Evolutionary conservation across 768 basidiomycete species (phyloP), one percentile per base, ranked within the genome.

Genomic region (Leccinellum luteum): DNA sequence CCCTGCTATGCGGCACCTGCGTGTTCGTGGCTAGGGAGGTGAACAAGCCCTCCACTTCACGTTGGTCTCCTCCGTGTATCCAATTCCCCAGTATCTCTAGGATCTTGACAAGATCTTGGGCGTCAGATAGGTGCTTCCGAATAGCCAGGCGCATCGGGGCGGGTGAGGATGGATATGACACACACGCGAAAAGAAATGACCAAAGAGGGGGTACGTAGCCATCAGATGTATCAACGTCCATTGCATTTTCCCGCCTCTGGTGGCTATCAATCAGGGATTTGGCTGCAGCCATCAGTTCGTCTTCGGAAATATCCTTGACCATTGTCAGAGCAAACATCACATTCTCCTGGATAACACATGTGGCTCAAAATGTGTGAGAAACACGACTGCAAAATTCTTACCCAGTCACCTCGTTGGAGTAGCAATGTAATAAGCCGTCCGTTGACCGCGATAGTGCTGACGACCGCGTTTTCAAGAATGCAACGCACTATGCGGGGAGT

Each of bases 331-430:
- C 79, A 13, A 83, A 62, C 57, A 79, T 66, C 44, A 89, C 75
- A 34, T 69, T 74, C 62, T 72, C 73, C 71, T 72, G 54, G 31
- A 35, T 21, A 9, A 48, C 25, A 7, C 41, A 14, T 55, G 23
- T 59, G 53, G 28, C 35, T 43, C 14, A 14, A 50, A 3, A 27
- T 34, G 14, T 23, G 21, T 15, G 1, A 31, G 28, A 12, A 19
- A 8, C 30, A 15, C 6, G 9, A 28, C 12, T 25, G 41, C 3
- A 41, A 2, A 38, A 49, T 52, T 64, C 78, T 55, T 65, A 85
- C 91, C 90, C 91, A 93, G 64, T 92, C 91, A 44, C 77, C 75
- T 57, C 78, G 79, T 52, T 76, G 68, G 48, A 78, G 73, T 32
- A 93, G 69, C 2, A 76, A 76, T 9, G 75, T 74, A 35, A 92